Evolutionary conservation across 116 monocot genomes (phyloP).

Genomic region (Posidonia oceanica): DNA sequence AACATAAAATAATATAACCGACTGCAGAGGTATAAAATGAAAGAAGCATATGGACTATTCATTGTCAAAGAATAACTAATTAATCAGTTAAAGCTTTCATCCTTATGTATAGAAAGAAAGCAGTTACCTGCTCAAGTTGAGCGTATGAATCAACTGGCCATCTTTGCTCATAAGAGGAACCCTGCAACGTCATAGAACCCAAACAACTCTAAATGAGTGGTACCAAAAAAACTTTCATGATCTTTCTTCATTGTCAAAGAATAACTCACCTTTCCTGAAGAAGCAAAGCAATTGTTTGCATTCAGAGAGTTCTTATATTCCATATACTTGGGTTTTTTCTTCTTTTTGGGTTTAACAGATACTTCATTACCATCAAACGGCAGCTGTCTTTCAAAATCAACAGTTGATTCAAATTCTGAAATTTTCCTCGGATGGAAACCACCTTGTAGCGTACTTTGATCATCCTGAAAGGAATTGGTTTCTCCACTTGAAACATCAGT

Average conservation of each 20-base stretch:
- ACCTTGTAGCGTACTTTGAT: conserved; percentile 61
- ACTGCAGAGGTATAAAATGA: too few relatives aligned
- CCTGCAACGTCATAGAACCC: conserved; percentile 33
- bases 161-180: conserved; percentile 55
- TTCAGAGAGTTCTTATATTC: conserved; percentile 38
- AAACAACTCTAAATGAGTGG: not conserved
- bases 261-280: conserved; percentile 46
- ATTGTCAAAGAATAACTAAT: too few relatives aligned
- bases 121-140: conserved; percentile 73
- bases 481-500: conserved; percentile 96
- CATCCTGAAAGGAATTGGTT: conserved; percentile 81
- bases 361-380: conserved; percentile 46
- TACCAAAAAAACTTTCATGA: not conserved
- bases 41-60: too few relatives aligned
- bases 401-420: conserved; percentile 68
- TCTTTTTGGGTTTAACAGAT: conserved; percentile 62
- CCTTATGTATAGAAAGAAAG: not conserved
- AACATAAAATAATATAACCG: too few relatives aligned
- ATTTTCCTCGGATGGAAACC: conserved; percentile 47
- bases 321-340: conserved; percentile 70
- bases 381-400: conserved; percentile 52
- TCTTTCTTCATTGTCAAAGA: not conserved
- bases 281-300: conserved; percentile 33
- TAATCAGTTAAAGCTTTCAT: too few relatives aligned
- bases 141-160: conserved; percentile 37